A percentile compares a stretch with the other conserved stretches of the same genome.
phyloP scores from a whole-genome alignment of 2,329 filamentous ascomycete species.

The Penicillium sp. region DNA sequence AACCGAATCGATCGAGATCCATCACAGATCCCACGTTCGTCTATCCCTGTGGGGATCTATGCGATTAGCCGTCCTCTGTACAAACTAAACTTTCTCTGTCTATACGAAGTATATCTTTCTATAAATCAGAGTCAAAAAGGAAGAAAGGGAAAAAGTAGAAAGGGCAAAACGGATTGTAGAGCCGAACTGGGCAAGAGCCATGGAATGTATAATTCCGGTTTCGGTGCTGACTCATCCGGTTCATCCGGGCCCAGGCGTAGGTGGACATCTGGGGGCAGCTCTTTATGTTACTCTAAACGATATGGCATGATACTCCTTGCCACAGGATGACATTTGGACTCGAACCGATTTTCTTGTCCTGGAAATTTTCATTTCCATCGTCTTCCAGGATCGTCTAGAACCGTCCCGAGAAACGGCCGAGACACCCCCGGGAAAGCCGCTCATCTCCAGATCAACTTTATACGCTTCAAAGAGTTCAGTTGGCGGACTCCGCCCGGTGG shows the following conservation, averaged over 20 bases:
- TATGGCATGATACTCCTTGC: neutral
- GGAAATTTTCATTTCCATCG: neutral
- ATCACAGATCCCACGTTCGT: slow-evolving; percentile 12
- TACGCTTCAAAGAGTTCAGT: neutral
- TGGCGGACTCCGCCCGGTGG: too few species aligned
- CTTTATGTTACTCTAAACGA: neutral
- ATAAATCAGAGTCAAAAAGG: neutral
- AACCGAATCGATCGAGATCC: slow-evolving; percentile 12
- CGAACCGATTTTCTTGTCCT: neutral
- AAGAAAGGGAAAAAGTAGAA: neutral
- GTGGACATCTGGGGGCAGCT: neutral
- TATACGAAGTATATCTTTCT: neutral
- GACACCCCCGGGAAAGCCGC: neutral
- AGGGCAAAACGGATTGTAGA: neutral
- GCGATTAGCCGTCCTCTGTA: neutral
- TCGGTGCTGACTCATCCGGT: neutral
- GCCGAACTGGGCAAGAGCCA: neutral
- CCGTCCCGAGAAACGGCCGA: neutral
- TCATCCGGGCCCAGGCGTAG: neutral
- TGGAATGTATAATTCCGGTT: neutral
- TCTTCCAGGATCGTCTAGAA: neutral
- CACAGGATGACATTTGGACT: neutral
- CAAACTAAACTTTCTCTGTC: neutral
- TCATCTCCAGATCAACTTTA: neutral
- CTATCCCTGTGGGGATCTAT: slow-evolving; percentile 16